Base-by-base conservation (phyloP, 495 filamentous ascomycete genomes). In the Thermochaetoides thermophila region DNA sequence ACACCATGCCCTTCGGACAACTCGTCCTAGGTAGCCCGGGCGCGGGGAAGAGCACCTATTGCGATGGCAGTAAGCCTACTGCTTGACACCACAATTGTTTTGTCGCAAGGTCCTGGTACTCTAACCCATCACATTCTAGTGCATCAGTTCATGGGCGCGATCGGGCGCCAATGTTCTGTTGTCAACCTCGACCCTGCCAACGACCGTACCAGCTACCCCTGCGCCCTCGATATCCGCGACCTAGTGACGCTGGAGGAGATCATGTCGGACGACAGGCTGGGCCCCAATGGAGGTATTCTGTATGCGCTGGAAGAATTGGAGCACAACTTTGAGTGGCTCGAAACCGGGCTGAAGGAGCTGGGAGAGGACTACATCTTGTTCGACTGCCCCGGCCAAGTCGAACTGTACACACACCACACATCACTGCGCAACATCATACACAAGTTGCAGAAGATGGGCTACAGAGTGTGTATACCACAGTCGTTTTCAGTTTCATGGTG, bases 151-250 rank as follows among this genome's bases (percentile, higher is more conserved):
- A 77, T 95, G 64, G 73, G 73, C 35, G 86, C 89, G 31, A 92
- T 97, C 49, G 83, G 83, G 25, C 78, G 89, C 24, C 85, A 89
- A 60, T 93, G 83, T 63, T 89, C 84, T 9, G 71, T 93, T 25
- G 81, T 94, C 36, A 97, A 97, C 57, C 77, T 97, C 40, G 89
- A 97, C 60, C 89, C 89, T 21, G 89, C 89, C 28, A 97, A 97
- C 64, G 89, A 97, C 49, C 64, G 67, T 29, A 79, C 74, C 2
- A 74, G 62, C 24, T 87, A 85, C 46, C 73, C 76, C 4, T 84
- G 78, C 57, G 85, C 86, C 31, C 69, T 97, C 49, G 91, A 96
- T 53, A 81, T 97, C 20, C 81, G 89, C 30, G 68, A 81, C 30
- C 65, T 97, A 1, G 74, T 97, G 18, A 87, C 76, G 1, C 56